Base-by-base conservation (phyloP, 306 rosid genomes). In the Alnus rubra region DNA sequence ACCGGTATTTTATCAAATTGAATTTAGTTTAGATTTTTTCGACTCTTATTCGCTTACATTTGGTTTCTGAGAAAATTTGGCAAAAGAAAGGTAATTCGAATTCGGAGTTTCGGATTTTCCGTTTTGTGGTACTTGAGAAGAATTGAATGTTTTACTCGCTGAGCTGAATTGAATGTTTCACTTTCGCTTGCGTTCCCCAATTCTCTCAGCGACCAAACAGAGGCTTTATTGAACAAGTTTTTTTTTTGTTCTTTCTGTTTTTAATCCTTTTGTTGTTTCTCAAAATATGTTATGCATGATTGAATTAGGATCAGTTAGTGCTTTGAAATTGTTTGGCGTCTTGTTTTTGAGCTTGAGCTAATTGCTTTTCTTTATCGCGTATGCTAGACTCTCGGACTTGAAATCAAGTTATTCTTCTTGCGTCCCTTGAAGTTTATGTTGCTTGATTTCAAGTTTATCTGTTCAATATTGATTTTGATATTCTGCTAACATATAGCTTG, bases 351-450 rank as follows among this genome's bases (percentile, higher is more conserved):
- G 11, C 62, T 44, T 60, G 55, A 18, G 55, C 73, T 87, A 28
- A 75, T 59, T 51, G 5, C 7, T 33, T 80, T 31, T 33, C 55
- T 33, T 55, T 31, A 28, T 7, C 51, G n/a, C 49, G 58, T 63
- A 16, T 31, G 42, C 69, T 69, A 84, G 88, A 83, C 87, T 79
- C 82, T 82, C 80, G 50, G 74, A 58, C 88, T 82, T 39, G 82
- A 77, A 23, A 88, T 80, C 74, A 69, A 81, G 80, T 86, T 79
- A 54, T 4, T 7, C 69, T 23, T 23, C 14, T 37, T 69, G 53
- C 9, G 23, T 53, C 75, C 64, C 2, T 16, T 51, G 35, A 10
- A 62, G n/a, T 68, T 54, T 42, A 51, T 54, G 75, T n/a, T 71
- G 52, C 71, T 67, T 37, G 30, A 37, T 19, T 54, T 53, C 54